Percentiles rank a stretch among this genome's conserved stretches.
Evolutionary conservation across 2,329 filamentous ascomycete genomes (phyloP).

Genomic region (Penicillium oxalicum): DNA sequence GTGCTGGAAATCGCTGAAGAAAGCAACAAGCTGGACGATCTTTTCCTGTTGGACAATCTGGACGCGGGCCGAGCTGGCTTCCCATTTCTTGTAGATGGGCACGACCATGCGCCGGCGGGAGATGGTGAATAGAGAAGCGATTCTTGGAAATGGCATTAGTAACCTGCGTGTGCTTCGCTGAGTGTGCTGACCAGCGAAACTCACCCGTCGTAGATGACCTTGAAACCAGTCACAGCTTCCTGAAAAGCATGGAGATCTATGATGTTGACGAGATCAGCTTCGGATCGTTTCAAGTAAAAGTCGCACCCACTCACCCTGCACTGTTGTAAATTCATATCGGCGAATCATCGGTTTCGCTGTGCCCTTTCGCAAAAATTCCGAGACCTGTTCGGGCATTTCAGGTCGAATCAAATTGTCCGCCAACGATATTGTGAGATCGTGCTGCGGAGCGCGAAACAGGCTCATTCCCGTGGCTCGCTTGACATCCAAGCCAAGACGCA

Average conservation of each 20-base stretch:
- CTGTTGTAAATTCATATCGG: constrained; percentile 61
- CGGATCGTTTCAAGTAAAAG: background rate
- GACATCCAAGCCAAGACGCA: constrained; percentile 61
- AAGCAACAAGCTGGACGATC: constrained; percentile 71
- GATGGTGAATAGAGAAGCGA: constrained; percentile 71
- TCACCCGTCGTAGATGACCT: constrained; percentile 64
- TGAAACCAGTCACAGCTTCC: constrained; percentile 70
- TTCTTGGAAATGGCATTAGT: constrained; percentile 26
- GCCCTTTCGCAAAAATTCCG: constrained; percentile 54
- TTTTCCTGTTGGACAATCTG: constrained; percentile 74
- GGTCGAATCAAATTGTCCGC: constrained; percentile 60
- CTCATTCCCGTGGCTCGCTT: constrained; percentile 57
- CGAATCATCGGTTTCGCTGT: constrained; percentile 62
- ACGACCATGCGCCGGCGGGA: constrained; percentile 82
- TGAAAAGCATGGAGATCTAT: constrained; percentile 73
- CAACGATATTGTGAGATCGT: constrained; percentile 70
- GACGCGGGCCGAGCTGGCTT: constrained; percentile 70
- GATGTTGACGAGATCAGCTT: constrained; percentile 1
- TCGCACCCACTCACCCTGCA: constrained; percentile 33
- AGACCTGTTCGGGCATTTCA: constrained; percentile 58
- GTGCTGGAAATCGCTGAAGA: constrained; percentile 82
- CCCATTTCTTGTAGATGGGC: constrained; percentile 91
- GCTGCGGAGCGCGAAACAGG: constrained; percentile 65
- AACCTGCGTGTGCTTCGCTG: too few species aligned
- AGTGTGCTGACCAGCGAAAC: background rate